Percentiles rank a stretch among this genome's conserved stretches.
Evolutionary conservation across 129 eudicot species (phyloP).

Genomic region (Apium graveolens): DNA sequence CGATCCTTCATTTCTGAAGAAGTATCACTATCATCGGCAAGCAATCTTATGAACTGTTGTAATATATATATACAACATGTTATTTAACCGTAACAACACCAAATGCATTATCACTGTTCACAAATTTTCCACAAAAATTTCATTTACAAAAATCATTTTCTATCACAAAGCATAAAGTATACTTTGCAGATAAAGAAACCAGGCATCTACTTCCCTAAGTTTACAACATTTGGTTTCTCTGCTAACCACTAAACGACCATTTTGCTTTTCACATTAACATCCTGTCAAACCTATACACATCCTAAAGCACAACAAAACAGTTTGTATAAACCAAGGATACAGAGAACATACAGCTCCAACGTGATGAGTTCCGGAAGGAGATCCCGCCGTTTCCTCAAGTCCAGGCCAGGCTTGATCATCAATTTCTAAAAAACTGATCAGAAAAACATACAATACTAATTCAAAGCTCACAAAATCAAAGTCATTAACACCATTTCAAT

Average conservation of each 20-base stretch:
- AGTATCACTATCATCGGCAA: slow-evolving; percentile 51
- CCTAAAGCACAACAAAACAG: neutral
- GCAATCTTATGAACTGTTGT: slow-evolving; percentile 68
- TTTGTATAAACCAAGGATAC: neutral
- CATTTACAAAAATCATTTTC: neutral
- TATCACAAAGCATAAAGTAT: neutral
- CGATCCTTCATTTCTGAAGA: slow-evolving; percentile 53
- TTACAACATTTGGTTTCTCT: neutral
- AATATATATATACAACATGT: slow-evolving; percentile 12
- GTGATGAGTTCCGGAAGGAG: slow-evolving; percentile 51
- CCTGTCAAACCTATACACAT: neutral
- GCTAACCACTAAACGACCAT: neutral
- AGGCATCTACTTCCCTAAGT: neutral
- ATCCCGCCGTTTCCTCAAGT: slow-evolving; percentile 78
- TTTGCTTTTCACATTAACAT: neutral
- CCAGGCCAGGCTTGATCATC: slow-evolving; percentile 71
- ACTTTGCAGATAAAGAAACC: neutral
- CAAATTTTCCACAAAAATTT: neutral
- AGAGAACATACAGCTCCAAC: slow-evolving; percentile 65
- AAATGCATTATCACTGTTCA: neutral
- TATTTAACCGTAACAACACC: neutral
- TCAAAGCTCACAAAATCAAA: neutral
- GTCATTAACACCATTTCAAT: neutral
- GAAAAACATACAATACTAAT: neutral
- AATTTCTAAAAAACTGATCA: slow-evolving; percentile 58